Evolutionary conservation across 1,139 yeast species (phyloP), one percentile per base, ranked within the genome.

Genomic region (Geotrichum citri-aurantii): DNA sequence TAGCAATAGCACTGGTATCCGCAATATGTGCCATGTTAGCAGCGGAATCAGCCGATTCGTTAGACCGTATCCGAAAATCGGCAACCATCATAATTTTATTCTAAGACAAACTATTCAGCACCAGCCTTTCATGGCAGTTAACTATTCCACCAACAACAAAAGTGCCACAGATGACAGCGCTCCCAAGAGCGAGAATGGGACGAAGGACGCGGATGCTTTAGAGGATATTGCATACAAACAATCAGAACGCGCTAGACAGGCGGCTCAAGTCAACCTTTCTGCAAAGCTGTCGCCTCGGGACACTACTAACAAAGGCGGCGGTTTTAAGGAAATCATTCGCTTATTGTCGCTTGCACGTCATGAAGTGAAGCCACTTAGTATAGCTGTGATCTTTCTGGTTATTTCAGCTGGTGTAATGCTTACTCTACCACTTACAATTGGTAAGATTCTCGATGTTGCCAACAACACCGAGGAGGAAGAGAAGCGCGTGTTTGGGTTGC

Each of bases 371-470:
- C 68, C 85, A n/a, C 73, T 85, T 53, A 67, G 77, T 0, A 65
- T 75, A 2, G 96, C 97, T 0, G 76, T 91, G 1, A 79, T 90
- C 59, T 77, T 91, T 19, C 50, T 59, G 17, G 31, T 83, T 2
- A 63, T 82, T 2, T 79, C 88, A 5, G 84, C 88, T 21, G 75
- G 77, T 2, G 80, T 90, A 24, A 80, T 87, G 31, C 84, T 92
- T 86, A 77, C 87, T 3, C 76, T 91, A 59, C 97, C 98, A 2
- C 81, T 86, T 62, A 80, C 73, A 12, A 89, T 92, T 50, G 98
- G 98, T 48, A 81, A 86, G 65, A 86, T 85, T 14, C 72, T 85
- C 46, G 91, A 85, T 68, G 81, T 85, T 2, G 79, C 86, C 1
- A 81, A 71, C 1, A 81, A 71, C 62, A 65, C 66, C 44, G 64